Evolutionary conservation across 78 protist species (phyloP).

Genomic region (Thecamonas trahens): DNA sequence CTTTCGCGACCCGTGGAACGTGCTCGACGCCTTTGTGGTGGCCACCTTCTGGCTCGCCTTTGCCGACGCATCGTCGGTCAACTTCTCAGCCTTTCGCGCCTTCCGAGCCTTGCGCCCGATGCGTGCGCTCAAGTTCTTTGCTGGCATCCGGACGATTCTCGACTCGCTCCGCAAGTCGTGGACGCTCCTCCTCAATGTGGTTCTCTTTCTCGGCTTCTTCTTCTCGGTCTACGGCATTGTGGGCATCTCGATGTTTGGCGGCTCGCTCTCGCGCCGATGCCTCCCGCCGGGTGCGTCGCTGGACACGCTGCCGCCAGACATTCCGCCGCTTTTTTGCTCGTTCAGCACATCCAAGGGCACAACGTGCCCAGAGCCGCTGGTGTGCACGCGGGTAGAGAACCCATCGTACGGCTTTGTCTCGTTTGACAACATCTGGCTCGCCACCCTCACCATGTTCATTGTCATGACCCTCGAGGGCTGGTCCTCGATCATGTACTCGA

Average conservation of each 20-base stretch:
- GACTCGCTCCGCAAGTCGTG: background rate
- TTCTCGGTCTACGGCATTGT: background rate
- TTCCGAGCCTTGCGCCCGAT: slow-evolving; percentile 6
- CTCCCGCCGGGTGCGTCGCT: no score
- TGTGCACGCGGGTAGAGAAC: background rate
- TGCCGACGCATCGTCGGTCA: background rate
- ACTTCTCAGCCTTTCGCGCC: background rate
- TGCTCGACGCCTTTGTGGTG: background rate
- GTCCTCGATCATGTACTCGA: background rate
- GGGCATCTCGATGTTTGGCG: background rate
- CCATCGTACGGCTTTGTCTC: background rate
- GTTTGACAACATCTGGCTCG: background rate
- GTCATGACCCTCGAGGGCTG: slow-evolving; percentile 3
- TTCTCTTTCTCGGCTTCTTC: background rate
- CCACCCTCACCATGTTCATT: background rate
- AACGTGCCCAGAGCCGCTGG: background rate
- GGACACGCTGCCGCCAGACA: no score
- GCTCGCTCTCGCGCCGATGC: background rate
- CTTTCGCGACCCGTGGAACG: background rate
- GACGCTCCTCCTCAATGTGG: background rate
- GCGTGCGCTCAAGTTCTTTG: background rate
- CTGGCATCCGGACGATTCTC: background rate
- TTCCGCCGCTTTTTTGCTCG: background rate
- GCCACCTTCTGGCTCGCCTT: background rate
- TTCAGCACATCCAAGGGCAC: no score